Evolutionary conservation across 352 stramenopile species (phyloP).

Genomic region (Phytophthora ramorum): DNA sequence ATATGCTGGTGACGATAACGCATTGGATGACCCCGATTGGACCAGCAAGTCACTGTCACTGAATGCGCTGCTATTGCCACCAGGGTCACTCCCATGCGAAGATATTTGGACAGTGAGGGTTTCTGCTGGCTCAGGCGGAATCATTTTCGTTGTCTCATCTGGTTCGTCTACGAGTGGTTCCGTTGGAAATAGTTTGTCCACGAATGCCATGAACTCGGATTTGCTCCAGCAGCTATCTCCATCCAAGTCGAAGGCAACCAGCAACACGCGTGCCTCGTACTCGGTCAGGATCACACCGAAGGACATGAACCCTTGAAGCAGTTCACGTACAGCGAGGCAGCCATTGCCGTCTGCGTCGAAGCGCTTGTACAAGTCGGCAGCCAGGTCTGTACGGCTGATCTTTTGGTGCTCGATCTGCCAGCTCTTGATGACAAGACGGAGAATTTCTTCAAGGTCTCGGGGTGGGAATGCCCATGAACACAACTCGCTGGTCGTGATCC

Average conservation of each 20-base stretch:
- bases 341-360: conserved; percentile 75
- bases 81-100: background rate
- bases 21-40: conserved; percentile 24
- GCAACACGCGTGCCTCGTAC: conserved; percentile 49
- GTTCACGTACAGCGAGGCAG: conserved; percentile 57
- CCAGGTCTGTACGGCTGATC: conserved; percentile 24
- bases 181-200: conserved; percentile 45
- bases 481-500: conserved; percentile 72
- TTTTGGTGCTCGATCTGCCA: conserved; percentile 39
- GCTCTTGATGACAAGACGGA: conserved; percentile 39
- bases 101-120: background rate
- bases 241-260: conserved; percentile 66
- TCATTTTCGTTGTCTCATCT: background rate
- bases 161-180: conserved; percentile 5
- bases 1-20: conserved; percentile 23
- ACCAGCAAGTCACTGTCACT: conserved; percentile 29
- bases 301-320: conserved; percentile 51
- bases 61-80: conserved; percentile 23
- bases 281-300: conserved; percentile 50
- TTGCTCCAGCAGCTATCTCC: conserved; percentile 60
- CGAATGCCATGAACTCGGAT: conserved; percentile 56
- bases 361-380: conserved; percentile 42
- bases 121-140: background rate
- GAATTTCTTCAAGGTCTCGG: conserved; percentile 72
- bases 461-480: conserved; percentile 56